These are phyloP conservation scores for Vanilla planifolia DNA, from an alignment of 106 monocot species.

Conservation along the genomic window DNA sequence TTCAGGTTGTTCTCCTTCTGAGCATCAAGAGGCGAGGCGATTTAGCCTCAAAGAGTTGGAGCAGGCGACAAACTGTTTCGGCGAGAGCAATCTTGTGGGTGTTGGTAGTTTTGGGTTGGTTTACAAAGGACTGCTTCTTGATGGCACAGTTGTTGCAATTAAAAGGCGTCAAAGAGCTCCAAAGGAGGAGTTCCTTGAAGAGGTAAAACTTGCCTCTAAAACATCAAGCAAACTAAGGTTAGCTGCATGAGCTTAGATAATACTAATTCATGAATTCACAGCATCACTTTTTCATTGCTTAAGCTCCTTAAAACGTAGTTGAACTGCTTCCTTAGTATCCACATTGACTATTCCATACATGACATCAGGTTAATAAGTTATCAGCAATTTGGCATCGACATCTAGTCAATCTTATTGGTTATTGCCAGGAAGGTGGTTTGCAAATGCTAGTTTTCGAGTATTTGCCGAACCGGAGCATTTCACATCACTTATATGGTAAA, in stretches of 20 bases:
- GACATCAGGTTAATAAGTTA: conserved; percentile 45
- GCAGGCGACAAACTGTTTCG: conserved; percentile 53
- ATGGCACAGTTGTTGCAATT: conserved; percentile 63
- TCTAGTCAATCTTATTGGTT: conserved; percentile 65
- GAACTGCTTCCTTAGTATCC: too few relatives aligned
- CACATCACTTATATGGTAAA: conserved; percentile 65
- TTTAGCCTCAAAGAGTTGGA: conserved; percentile 51
- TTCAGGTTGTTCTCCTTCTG: conserved; percentile 8
- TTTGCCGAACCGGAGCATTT: conserved; percentile 64
- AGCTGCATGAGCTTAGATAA: too few relatives aligned
- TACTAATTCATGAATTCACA: too few relatives aligned
- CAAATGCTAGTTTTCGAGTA: conserved; percentile 70
- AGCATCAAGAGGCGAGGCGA: conserved; percentile 26
- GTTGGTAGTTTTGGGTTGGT: conserved; percentile 60
- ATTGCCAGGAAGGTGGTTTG: conserved; percentile 63
- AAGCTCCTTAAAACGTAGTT: too few relatives aligned
- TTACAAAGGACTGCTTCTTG: conserved; percentile 69
- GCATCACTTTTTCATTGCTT: too few relatives aligned
- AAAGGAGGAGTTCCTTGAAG: conserved; percentile 42
- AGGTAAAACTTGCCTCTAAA: conserved; percentile 41
- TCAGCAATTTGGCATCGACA: conserved; percentile 55
- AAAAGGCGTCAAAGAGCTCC: conserved; percentile 40
- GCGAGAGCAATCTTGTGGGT: conserved; percentile 47
- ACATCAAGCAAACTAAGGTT: too few relatives aligned
- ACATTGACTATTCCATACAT: background rate